These are phyloP conservation scores for Boletus semigastroideus DNA, from an alignment of 1,284 basidiomycete genomes.

Conservation along the genomic window DNA sequence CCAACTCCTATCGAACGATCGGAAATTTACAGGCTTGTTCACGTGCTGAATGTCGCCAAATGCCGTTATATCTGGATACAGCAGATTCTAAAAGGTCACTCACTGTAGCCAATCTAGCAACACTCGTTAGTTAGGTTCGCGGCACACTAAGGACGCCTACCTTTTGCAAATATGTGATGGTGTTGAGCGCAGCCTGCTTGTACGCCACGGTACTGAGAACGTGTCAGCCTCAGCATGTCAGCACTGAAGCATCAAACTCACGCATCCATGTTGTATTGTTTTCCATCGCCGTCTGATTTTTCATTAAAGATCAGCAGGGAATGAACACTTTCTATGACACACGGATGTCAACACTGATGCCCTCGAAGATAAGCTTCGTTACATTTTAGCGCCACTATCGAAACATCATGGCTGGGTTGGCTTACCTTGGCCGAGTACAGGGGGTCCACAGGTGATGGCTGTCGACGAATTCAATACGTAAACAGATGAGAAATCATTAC, in stretches of 20 bases:
- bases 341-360: slow-evolving; percentile 73
- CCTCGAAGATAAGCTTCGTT: slow-evolving; percentile 64
- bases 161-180: slow-evolving; percentile 76
- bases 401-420: background rate
- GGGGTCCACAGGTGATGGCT: slow-evolving; percentile 76
- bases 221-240: background rate
- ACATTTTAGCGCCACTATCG: background rate
- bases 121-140: no score
- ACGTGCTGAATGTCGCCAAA: slow-evolving; percentile 43
- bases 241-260: slow-evolving; percentile 33
- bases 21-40: slow-evolving; percentile 61
- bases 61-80: slow-evolving; percentile 1
- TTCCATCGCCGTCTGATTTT: slow-evolving; percentile 64
- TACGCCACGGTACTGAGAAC: slow-evolving; percentile 64
- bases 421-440: slow-evolving; percentile 65
- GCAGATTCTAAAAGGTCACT: slow-evolving; percentile 25
- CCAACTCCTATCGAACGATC: background rate
- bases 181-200: slow-evolving; percentile 76
- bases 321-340: slow-evolving; percentile 22
- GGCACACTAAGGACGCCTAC: slow-evolving; percentile 38
- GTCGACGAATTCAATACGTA: background rate
- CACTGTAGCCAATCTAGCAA: slow-evolving; percentile 62
- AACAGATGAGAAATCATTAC: background rate
- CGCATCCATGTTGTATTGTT: slow-evolving; percentile 79
- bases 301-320: background rate